Evolutionary conservation across 805 yeast genomes (phyloP), one percentile per base, ranked within the genome.

Genomic region (Suhomyces kilbournensis): DNA sequence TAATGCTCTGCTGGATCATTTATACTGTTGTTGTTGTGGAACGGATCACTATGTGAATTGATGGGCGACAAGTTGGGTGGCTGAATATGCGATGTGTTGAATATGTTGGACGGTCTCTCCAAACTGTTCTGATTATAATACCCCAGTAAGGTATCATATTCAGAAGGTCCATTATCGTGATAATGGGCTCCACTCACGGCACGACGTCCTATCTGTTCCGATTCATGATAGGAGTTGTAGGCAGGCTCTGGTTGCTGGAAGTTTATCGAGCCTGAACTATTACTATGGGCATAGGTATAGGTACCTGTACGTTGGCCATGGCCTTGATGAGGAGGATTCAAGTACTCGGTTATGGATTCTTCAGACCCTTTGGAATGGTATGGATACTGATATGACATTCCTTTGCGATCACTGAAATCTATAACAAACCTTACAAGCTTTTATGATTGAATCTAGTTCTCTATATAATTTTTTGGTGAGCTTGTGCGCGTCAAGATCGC

Each of bases 211-310:
- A 38, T 38, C 17, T 45, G 38, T 14, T 23, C 32, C 25, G 34
- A 15, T 4, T 46, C 22, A 32, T 40, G 45, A 26, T 46, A 35
- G 44, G 45, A 34, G 35, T 46, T 50, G 54, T 61, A 62, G 12
- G 57, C 56, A 1, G 68, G 66, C 17, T 64, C 62, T 1, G 71
- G 71, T 22, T 65, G 70, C 48, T 61, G 64, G 52, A 68, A 68
- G 50, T 65, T 62, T 39, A 67, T 58, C 5, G 68, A 63, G 15
- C 52, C n/a, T 53, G 60, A 47, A 52, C 53, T 47, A 42, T 49
- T 49, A 48, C 45, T 50, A 35, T 48, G 50, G 19, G 20, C 50
- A 39, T 47, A 39, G 26, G 47, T 44, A 50, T 62, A 61, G 17
- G 54, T 53, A 8, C 65, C 64, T 5, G 57, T 26, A 28, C 59